Evolutionary conservation across 2,329 filamentous ascomycete species (phyloP), one percentile per base, ranked within the genome.

Genomic region (Exophiala calicioides): DNA sequence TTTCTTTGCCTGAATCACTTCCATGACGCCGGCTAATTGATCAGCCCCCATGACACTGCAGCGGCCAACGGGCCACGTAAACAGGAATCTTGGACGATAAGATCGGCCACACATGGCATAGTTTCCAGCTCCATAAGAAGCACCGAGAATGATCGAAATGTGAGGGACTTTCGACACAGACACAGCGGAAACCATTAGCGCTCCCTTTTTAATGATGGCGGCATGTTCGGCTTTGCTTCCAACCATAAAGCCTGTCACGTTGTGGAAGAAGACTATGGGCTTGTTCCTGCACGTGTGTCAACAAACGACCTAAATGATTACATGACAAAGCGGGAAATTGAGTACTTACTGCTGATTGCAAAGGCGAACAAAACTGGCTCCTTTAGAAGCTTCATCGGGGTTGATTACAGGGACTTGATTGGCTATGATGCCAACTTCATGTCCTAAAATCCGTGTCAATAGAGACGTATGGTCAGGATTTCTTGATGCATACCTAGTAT

Each of bases 191-290:
- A 74, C 70, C 4, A 74, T 60, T 49, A 73, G 71, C 0, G 71
- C 71, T 6, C 71, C 71, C 27, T 60, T 61, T 37, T 72, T 72
- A 56, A 74, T 73, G 50, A 74, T 71, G 3, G 63, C 68, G 0
- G 65, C 64, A 38, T 68, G 68, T 40, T 75, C 72, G 3, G 71
- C 67, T 46, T 71, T 70, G 4, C 66, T 54, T 3, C 72, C 72
- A 3, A 75, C 71, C 71, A 75, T 75, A 59, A 75, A 75, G 1
- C 71, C 71, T 0, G 72, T 74, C 0, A 74, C 70, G 32, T 74
- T 75, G 55, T 74, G 71, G 0, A 75, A 56, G 58, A 72, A 75
- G 4, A 74, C 57, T 10, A 74, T 72, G 0, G 71, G 70, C 0
- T 55, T 64, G 19, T 62, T 62, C 64, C n/a, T n/a, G n/a, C n/a